These are phyloP conservation scores for Scutellaria galericulata DNA, from an alignment of 257 asterid species.

Conservation along the genomic window DNA sequence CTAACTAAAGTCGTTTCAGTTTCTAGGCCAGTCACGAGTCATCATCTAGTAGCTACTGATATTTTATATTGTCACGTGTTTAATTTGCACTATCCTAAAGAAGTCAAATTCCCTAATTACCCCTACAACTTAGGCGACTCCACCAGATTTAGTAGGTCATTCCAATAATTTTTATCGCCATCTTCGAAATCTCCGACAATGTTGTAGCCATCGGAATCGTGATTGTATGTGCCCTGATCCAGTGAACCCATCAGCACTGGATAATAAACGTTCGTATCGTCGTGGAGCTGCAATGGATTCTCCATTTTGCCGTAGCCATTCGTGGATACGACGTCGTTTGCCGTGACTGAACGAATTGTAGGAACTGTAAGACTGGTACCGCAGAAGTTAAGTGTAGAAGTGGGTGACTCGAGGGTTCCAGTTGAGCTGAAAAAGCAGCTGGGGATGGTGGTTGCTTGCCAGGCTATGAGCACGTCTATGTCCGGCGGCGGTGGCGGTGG, in stretches of 20 bases:
- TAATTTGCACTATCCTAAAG: background rate
- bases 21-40: no score
- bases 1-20: background rate
- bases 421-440: conserved; percentile 26
- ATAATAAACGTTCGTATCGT: background rate
- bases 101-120: background rate
- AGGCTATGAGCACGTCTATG: conserved; percentile 49
- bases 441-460: conserved; percentile 37
- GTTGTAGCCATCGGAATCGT: conserved; percentile 6
- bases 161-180: conserved; percentile 35
- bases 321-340: background rate
- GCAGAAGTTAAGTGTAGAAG: conserved; percentile 45
- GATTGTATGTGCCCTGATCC: conserved; percentile 29
- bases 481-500: conserved; percentile 40
- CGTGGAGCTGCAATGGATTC: background rate
- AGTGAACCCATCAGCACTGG: conserved; percentile 25
- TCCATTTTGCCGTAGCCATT: conserved; percentile 22
- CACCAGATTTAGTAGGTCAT: conserved; percentile 48
- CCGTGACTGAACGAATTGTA: conserved; percentile 1
- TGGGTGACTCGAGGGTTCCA: conserved; percentile 44
- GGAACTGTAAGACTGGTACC: conserved; percentile 9
- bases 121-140: conserved; percentile 30
- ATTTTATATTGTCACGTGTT: no score
- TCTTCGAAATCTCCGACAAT: conserved; percentile 36
- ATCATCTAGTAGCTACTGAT: no score